Evolutionary conservation across 2,329 filamentous ascomycete genomes (phyloP).

Genomic region (Sporothrix pallida): DNA sequence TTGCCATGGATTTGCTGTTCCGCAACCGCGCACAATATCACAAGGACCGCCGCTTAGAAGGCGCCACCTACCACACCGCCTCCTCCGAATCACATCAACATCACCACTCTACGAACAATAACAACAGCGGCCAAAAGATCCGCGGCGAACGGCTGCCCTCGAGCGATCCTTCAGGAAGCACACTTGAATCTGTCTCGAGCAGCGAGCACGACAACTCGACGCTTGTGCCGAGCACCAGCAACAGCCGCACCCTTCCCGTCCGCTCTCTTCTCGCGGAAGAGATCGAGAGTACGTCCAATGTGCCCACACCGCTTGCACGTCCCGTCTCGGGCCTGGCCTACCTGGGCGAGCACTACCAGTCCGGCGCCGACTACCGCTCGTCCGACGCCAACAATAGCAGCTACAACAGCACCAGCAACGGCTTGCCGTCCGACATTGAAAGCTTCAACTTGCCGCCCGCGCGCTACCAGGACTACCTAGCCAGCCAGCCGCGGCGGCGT

Average conservation of each 20-base stretch:
- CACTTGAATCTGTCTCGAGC: not conserved
- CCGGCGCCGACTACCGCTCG: not conserved
- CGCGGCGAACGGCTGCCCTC: not conserved
- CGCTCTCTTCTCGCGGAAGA: conserved; percentile 61
- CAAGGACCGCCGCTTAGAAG: conserved; percentile 53
- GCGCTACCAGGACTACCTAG: conserved; percentile 46
- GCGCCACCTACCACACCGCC: not conserved
- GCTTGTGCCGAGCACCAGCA: not conserved
- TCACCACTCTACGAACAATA: not conserved
- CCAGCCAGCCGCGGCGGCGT: conserved; percentile 45
- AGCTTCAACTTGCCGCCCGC: conserved; percentile 59
- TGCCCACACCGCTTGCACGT: conserved; percentile 63
- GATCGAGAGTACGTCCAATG: conserved; percentile 67
- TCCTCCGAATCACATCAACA: not conserved
- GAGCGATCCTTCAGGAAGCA: conserved; percentile 15
- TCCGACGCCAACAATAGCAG: not conserved
- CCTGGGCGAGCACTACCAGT: conserved; percentile 8
- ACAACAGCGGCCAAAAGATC: not conserved
- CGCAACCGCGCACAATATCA: conserved; percentile 63
- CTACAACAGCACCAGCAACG: conserved; percentile 39
- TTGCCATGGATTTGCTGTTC: conserved; percentile 61
- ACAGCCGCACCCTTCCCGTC: conserved; percentile 38
- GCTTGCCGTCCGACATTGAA: conserved; percentile 52
- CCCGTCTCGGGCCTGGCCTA: conserved; percentile 47
- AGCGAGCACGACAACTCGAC: not conserved